phyloP scores from a whole-genome alignment of 2,329 filamentous ascomycete species.

The Colletotrichum sp. region DNA sequence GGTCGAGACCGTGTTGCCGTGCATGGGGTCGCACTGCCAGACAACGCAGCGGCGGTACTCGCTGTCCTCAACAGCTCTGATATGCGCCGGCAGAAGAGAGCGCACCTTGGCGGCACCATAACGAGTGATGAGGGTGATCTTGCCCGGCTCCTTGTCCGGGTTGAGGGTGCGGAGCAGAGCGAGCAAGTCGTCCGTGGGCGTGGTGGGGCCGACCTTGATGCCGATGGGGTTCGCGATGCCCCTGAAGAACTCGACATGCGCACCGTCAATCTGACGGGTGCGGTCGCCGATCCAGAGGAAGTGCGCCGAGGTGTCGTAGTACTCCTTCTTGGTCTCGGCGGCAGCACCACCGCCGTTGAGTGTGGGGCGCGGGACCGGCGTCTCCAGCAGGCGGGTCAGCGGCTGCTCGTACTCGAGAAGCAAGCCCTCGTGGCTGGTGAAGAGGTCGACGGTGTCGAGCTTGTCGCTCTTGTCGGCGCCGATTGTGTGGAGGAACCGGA shows the following conservation, averaged over 20 bases:
- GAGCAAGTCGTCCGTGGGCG: slow-evolving; percentile 77
- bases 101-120: slow-evolving; percentile 85
- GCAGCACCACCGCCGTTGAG: slow-evolving; percentile 27
- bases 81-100: slow-evolving; percentile 80
- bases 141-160: slow-evolving; percentile 80
- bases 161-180: slow-evolving; percentile 85
- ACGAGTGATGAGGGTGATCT: slow-evolving; percentile 94
- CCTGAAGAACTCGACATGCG: slow-evolving; percentile 96
- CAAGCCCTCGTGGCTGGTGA: slow-evolving; percentile 93
- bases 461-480: slow-evolving; percentile 86
- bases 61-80: slow-evolving; percentile 84
- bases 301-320: slow-evolving; percentile 94
- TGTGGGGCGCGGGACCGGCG: slow-evolving; percentile 50
- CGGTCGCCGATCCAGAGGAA: slow-evolving; percentile 99
- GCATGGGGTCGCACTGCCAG: slow-evolving; percentile 99
- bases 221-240: slow-evolving; percentile 96
- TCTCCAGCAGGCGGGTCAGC: slow-evolving; percentile 77
- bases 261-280: slow-evolving; percentile 90
- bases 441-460: slow-evolving; percentile 91
- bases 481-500: slow-evolving; percentile 93
- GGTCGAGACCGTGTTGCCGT: slow-evolving; percentile 78
- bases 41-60: slow-evolving; percentile 73
- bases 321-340: slow-evolving; percentile 58
- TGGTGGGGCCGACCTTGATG: slow-evolving; percentile 92
- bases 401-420: slow-evolving; percentile 93